phyloP scores from a whole-genome alignment of 495 filamentous ascomycete genomes.

The Lophium mytilinum region DNA sequence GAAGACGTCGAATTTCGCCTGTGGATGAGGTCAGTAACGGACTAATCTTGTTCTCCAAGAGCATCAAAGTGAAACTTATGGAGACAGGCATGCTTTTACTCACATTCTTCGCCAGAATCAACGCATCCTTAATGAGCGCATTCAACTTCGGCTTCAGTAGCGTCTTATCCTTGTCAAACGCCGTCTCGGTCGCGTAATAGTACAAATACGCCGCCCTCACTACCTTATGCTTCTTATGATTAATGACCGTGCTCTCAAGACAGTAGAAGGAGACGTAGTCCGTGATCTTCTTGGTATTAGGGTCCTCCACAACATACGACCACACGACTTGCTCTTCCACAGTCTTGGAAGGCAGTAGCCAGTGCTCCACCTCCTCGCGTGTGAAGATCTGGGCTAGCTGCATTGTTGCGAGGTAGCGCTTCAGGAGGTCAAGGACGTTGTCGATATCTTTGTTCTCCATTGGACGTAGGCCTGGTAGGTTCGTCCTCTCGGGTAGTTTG shows the following conservation, averaged over 20 bases:
- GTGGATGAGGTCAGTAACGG: slow-evolving; percentile 7
- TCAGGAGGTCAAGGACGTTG: slow-evolving; percentile 63
- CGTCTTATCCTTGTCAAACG: slow-evolving; percentile 49
- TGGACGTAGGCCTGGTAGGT: slow-evolving; percentile 62
- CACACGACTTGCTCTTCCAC: slow-evolving; percentile 73
- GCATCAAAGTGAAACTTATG: not conserved
- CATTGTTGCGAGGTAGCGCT: slow-evolving; percentile 69
- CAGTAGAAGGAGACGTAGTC: slow-evolving; percentile 96
- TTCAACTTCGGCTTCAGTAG: slow-evolving; percentile 66
- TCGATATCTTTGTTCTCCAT: slow-evolving; percentile 81
- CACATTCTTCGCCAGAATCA: slow-evolving; percentile 79
- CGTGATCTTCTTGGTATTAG: slow-evolving; percentile 68
- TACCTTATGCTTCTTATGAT: slow-evolving; percentile 61
- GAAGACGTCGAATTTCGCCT: slow-evolving; percentile 87
- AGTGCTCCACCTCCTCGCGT: slow-evolving; percentile 74
- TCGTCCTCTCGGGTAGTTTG: slow-evolving; percentile 60
- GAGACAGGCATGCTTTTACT: not conserved
- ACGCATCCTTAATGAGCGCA: slow-evolving; percentile 68
- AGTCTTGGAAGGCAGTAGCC: slow-evolving; percentile 64
- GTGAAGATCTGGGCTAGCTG: slow-evolving; percentile 77
- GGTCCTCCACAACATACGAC: slow-evolving; percentile 81
- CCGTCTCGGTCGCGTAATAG: slow-evolving; percentile 87
- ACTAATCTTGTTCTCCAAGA: not conserved
- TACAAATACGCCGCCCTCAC: slow-evolving; percentile 89
- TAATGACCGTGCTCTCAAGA: slow-evolving; percentile 86